These are phyloP conservation scores for Tilletia horrida DNA, from an alignment of 1,284 basidiomycete genomes.

Conservation along the genomic window DNA sequence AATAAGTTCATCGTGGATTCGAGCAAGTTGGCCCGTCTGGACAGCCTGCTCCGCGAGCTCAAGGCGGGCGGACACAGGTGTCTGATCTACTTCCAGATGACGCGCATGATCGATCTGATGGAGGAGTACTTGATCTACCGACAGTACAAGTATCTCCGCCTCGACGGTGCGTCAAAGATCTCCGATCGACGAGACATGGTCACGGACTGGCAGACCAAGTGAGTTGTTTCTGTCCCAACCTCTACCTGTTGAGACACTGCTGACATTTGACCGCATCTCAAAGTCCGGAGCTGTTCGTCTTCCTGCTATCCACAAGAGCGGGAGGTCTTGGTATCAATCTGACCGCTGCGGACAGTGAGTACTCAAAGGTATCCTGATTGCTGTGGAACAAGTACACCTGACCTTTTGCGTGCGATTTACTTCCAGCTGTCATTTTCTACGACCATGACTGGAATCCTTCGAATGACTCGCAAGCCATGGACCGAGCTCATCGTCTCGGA, in stretches of 20 bases:
- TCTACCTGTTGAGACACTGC: neutral
- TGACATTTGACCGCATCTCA: neutral
- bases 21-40: conserved; percentile 87
- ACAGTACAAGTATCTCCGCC: conserved; percentile 92
- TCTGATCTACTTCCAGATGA: conserved; percentile 99
- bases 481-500: conserved; percentile 95
- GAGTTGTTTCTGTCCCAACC: conserved; percentile 42
- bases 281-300: conserved; percentile 90
- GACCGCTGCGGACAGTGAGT: conserved; percentile 69
- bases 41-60: conserved; percentile 81
- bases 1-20: conserved; percentile 96
- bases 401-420: conserved; percentile 56
- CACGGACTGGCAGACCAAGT: conserved; percentile 98
- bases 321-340: conserved; percentile 98
- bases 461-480: conserved; percentile 99
- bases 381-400: neutral
- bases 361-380: neutral
- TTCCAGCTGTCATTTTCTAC: conserved; percentile 80
- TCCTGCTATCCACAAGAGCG: conserved; percentile 90
- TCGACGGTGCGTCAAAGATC: conserved; percentile 92
- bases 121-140: conserved; percentile 97
- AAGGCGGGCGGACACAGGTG: conserved; percentile 92
- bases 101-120: conserved; percentile 98
- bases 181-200: conserved; percentile 99
- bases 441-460: conserved; percentile 96